These are phyloP conservation scores for Drechslerella coelobrocha DNA, from an alignment of 2,329 filamentous ascomycete species.

Conservation along the genomic window DNA sequence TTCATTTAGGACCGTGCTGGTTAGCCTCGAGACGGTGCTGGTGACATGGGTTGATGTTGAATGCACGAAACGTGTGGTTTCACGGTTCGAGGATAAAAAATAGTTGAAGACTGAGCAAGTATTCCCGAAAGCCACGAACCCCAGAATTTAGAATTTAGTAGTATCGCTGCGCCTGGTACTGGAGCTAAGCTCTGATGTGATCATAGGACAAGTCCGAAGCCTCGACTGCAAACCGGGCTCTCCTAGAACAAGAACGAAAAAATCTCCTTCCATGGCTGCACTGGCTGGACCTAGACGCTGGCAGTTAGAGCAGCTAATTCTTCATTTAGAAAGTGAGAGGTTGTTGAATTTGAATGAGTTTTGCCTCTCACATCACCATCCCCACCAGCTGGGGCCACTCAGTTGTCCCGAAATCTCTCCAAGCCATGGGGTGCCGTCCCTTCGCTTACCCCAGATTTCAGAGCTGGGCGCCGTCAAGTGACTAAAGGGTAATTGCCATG, in stretches of 20 bases:
- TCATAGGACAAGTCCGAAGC: no score
- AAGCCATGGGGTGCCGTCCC: neutral
- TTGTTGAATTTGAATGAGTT: no score
- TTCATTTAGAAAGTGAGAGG: no score
- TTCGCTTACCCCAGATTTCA: conserved; percentile 46
- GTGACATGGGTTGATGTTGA: conserved; percentile 21
- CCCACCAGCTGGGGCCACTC: neutral
- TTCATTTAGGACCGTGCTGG: conserved; percentile 40
- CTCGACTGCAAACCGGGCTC: neutral
- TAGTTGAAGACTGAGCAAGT: no score
- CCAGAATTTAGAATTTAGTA: no score
- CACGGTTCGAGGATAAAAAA: conserved; percentile 18
- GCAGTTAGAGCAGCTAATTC: no score
- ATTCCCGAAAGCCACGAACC: no score
- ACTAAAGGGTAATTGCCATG: conserved; percentile 25
- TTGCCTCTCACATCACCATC: neutral
- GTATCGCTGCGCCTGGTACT: no score
- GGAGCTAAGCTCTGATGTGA: neutral
- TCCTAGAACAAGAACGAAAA: neutral
- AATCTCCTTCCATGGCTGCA: no score
- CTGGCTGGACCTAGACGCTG: no score
- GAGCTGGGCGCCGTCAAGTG: conserved; percentile 26
- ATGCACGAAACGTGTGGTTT: conserved; percentile 40
- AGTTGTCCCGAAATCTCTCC: neutral
- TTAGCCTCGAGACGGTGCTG: no score